phyloP scores from a whole-genome alignment of 768 basidiomycete genomes.

The Leccinum arenicola region DNA sequence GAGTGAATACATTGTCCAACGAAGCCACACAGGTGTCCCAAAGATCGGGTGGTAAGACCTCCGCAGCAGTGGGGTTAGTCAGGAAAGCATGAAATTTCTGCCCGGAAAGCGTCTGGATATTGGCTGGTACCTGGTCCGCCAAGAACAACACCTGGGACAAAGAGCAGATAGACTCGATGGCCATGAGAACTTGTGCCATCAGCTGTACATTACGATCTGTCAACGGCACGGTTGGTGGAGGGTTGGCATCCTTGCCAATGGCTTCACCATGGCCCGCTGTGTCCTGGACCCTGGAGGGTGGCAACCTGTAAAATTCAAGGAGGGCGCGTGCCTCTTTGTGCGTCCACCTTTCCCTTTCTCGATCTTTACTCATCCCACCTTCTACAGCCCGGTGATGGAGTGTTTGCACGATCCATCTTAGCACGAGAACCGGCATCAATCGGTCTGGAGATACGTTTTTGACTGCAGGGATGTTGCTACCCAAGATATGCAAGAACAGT shows the following conservation, averaged over 20 bases:
- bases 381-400: constrained; percentile 53
- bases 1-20: constrained; percentile 47
- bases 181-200: constrained; percentile 57
- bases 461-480: constrained; percentile 51
- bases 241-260: constrained; percentile 15
- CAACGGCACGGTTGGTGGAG: constrained; percentile 29
- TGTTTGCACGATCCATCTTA: constrained; percentile 59
- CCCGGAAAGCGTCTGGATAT: constrained; percentile 56
- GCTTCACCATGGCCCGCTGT: constrained; percentile 17
- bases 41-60: constrained; percentile 32
- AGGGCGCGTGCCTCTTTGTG: constrained; percentile 57
- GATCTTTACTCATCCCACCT: constrained; percentile 47
- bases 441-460: constrained; percentile 44
- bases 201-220: constrained; percentile 66
- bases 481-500: constrained; percentile 53
- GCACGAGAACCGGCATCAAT: constrained; percentile 50
- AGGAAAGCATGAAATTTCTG: constrained; percentile 54
- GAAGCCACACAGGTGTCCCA: constrained; percentile 49
- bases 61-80: constrained; percentile 27
- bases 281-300: constrained; percentile 1
- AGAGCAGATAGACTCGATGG: constrained; percentile 57
- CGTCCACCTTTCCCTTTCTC: constrained; percentile 70
- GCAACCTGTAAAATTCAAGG: constrained; percentile 45
- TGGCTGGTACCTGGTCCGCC: constrained; percentile 42
- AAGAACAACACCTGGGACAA: constrained; percentile 64